A percentile compares a stretch with the other conserved stretches of the same genome.
phyloP scores from a whole-genome alignment of 2,329 filamentous ascomycete genomes.

The Sporothrix schenckii region DNA sequence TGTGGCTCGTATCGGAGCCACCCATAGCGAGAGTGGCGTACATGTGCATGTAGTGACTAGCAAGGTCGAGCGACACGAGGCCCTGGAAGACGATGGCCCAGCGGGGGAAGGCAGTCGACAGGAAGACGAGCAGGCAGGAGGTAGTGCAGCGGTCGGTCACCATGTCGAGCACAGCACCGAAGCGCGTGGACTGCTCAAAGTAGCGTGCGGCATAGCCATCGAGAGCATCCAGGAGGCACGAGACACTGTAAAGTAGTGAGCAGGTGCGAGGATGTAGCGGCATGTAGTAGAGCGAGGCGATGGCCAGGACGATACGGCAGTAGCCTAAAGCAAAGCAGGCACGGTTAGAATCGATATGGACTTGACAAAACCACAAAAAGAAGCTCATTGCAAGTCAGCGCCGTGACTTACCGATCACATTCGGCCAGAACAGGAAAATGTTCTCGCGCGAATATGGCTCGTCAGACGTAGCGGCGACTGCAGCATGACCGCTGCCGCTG shows the following conservation, averaged over 20 bases:
- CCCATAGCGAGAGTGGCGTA: slow-evolving; percentile 91
- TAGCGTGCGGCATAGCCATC: slow-evolving; percentile 89
- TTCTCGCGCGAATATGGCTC: slow-evolving; percentile 59
- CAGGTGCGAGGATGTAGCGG: slow-evolving; percentile 96
- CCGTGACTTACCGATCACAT: slow-evolving; percentile 67
- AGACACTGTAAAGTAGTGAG: slow-evolving; percentile 86
- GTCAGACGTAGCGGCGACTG: background rate
- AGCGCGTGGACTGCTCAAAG: slow-evolving; percentile 90
- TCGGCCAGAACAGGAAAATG: slow-evolving; percentile 80
- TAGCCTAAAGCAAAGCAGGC: slow-evolving; percentile 60
- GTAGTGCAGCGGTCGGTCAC: slow-evolving; percentile 98
- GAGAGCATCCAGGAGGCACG: slow-evolving; percentile 91
- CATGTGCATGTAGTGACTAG: slow-evolving; percentile 99
- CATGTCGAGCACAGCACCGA: slow-evolving; percentile 98
- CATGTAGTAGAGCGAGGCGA: slow-evolving; percentile 98
- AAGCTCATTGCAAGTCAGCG: background rate
- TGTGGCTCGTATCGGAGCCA: slow-evolving; percentile 79
- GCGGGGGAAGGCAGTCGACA: slow-evolving; percentile 90
- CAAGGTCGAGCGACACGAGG: slow-evolving; percentile 87
- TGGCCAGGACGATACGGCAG: slow-evolving; percentile 74
- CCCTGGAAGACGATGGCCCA: slow-evolving; percentile 95
- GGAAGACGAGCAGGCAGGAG: slow-evolving; percentile 88
- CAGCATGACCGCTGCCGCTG: slow-evolving; percentile 48
- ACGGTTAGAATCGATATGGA: slow-evolving; percentile 8
- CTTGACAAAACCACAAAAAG: background rate